Evolutionary conservation across 179 eudicot species (phyloP), one percentile per base, ranked within the genome.

Genomic region (Spinacia oleracea): DNA sequence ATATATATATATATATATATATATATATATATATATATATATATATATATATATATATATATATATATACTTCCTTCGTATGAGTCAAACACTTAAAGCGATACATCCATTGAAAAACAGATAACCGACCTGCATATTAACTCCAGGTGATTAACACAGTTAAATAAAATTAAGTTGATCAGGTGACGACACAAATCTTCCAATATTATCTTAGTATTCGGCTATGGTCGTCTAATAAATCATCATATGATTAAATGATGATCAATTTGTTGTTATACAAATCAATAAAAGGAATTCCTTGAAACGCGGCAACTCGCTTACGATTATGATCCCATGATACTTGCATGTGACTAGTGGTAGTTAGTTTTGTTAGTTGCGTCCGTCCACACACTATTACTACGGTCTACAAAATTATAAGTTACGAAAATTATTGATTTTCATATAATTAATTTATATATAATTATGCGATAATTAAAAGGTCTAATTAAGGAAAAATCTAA

Each of bases 271-370:
- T 48, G 32, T 62, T 56, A 38, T 32, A 9, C 23, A 58, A 70
- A 70, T n/a, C 12, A 4, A 78, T 20, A 4, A 78, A 67, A 20
- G 18, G 56, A 70, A 53, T 45, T 80, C 83, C 84, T 31, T 70
- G 62, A 84, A 60, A 84, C 79, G 84, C 81, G 86, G 84, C 86
- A 69, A 68, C 70, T 74, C 50, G 77, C 77, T 40, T 43, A 78
- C 46, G 82, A 70, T 77, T 69, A 84, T 70, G 72, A 71, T 80
- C 73, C 85, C 80, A 84, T 77, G 79, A 84, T 80, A 77, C 79
- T 66, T 42, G 79, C 86, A 84, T 81, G 86, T 84, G 86, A 64
- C 74, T 27, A 73, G 62, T n/a, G 70, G 80, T 71, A 32, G 75
- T 76, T 80, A 77, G 83, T 79, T 79, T 65, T 42, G 84, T 72